Evolutionary conservation across 495 filamentous ascomycete species (phyloP).

Genomic region (Hypoxylon fuscum): DNA sequence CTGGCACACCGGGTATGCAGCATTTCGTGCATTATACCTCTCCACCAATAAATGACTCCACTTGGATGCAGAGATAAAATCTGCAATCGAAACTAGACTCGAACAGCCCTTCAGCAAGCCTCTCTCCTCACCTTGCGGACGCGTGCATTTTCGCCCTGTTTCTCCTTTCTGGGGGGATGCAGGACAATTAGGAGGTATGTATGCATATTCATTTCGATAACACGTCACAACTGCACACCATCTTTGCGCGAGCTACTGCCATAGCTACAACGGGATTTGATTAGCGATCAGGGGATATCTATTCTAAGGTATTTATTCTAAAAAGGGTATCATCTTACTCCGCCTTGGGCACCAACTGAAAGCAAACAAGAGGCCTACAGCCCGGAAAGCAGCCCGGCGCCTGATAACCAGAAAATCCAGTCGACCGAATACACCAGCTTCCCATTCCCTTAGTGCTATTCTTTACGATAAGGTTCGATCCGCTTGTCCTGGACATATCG

Average conservation of each 20-base stretch:
- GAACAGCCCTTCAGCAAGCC: constrained; percentile 23
- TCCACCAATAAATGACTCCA: constrained; percentile 30
- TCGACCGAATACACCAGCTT: constrained; percentile 24
- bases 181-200: constrained; percentile 13
- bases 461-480: constrained; percentile 27
- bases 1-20: constrained; percentile 41
- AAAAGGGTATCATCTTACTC: constrained; percentile 47
- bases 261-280: constrained; percentile 13
- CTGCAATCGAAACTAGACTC: constrained; percentile 24
- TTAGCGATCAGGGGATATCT: constrained; percentile 39
- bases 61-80: constrained; percentile 41
- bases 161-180: not conserved
- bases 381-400: constrained; percentile 20
- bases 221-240: constrained; percentile 41
- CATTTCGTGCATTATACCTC: constrained; percentile 44
- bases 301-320: constrained; percentile 39
- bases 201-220: constrained; percentile 29
- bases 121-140: constrained; percentile 19
- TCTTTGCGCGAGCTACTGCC: constrained; percentile 31
- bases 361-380: constrained; percentile 31
- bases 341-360: constrained; percentile 42
- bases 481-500: constrained; percentile 20
- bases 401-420: constrained; percentile 25
- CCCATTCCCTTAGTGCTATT: not conserved
- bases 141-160: constrained; percentile 14